These are phyloP conservation scores for Marchantia polymorpha DNA, from an alignment of 225 moss, liverwort and hornwort species.

Conservation along the genomic window DNA sequence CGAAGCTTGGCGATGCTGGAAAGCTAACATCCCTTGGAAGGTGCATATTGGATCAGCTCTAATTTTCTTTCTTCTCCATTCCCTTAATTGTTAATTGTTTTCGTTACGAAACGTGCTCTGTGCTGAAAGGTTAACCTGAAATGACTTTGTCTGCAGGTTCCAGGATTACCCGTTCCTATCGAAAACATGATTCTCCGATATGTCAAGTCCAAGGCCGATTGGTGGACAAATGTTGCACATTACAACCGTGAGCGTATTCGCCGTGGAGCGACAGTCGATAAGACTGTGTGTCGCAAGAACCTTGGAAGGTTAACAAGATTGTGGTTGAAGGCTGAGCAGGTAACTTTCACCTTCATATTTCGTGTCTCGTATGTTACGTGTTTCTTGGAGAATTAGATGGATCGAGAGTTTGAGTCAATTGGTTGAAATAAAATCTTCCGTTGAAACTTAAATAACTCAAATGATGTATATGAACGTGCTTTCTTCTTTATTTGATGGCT, in stretches of 20 bases:
- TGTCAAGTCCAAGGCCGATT: conserved; percentile 97
- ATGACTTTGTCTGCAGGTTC: conserved; percentile 46
- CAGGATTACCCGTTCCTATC: conserved; percentile 93
- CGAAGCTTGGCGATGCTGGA: conserved; percentile 99
- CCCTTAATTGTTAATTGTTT: too few species aligned
- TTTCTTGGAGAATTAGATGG: too few species aligned
- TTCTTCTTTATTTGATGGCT: not conserved
- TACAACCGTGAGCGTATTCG: conserved; percentile 98
- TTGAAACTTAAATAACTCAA: too few species aligned
- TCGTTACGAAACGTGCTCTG: not conserved
- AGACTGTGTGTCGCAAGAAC: conserved; percentile 98
- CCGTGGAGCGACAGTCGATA: conserved; percentile 95
- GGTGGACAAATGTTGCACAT: conserved; percentile 99
- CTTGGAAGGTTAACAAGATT: conserved; percentile 92
- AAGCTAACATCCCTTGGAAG: conserved; percentile 99
- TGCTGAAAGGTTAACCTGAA: not conserved
- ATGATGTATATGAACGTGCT: too few species aligned
- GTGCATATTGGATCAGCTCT: conserved; percentile 11
- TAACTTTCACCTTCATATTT: not conserved
- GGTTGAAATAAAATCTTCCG: too few species aligned
- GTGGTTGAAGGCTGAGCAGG: conserved; percentile 98
- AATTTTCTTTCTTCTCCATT: not conserved
- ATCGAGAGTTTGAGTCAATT: too few species aligned
- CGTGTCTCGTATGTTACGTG: too few species aligned
- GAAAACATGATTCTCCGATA: conserved; percentile 99